Evolutionary conservation across 2,329 filamentous ascomycete species (phyloP), one percentile per base, ranked within the genome.

Genomic region (Xenoacremonium recifei): DNA sequence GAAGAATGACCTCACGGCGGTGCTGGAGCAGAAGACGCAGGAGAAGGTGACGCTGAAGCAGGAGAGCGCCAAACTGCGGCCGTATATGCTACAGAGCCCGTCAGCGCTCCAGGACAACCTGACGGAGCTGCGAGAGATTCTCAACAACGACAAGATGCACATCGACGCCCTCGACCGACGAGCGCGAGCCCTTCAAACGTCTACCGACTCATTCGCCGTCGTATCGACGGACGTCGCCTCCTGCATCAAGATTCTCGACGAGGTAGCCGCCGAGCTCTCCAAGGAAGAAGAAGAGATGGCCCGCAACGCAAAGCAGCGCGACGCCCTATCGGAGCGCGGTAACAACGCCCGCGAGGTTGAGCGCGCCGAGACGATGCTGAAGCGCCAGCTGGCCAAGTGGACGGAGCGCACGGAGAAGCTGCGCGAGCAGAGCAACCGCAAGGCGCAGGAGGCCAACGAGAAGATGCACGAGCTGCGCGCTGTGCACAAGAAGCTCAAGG

Each of bases 331-430:
- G 2, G 91, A 96, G 62, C 80, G 89, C 44, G 87, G 87, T 35
- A 95, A 93, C 55, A 95, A 89, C 57, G 90, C 95, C 15, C 82
- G 89, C 47, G 91, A 97, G 64, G 87, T 97, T 4, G 93, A 97
- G 65, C 79, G 92, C 45, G 87, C 88, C 15, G 91, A 97, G 70
- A 79, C 83, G 15, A 74, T 96, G 51, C 73, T 97, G 45, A 82
- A 88, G 61, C 82, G 91, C 47, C 91, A 97, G 67, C 69, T 97
- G 42, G 75, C 80, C 52, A 91, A 91, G 59, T 93, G 90, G 82
- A 82, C 84, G 39, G 89, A 95, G 59, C 80, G 91, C 35, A 96
- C 91, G 1, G 87, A 93, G 55, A 86, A 87, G 57, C 73, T 96
- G 41, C 80, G 89, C 44, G 82, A 86, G 53, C 86, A 88, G 56